Percentiles rank a stretch among this genome's conserved stretches.
Evolutionary conservation across 129 eudicot genomes (phyloP).

Genomic region (Scalesia atractyloides): DNA sequence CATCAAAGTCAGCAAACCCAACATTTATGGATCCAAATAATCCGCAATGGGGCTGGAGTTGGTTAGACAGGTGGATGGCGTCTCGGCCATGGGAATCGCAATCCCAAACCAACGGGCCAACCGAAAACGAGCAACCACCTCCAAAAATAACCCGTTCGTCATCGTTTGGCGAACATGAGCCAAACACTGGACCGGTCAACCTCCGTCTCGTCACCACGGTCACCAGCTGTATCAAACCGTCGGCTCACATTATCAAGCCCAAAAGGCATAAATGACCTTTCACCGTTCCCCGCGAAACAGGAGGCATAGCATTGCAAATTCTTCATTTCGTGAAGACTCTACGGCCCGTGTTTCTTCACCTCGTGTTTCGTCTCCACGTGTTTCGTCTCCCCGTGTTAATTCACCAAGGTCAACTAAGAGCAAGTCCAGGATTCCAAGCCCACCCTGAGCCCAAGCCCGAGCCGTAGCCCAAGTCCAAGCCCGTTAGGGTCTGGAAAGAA

Average conservation of each 20-base stretch:
- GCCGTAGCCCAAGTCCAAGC: constrained; percentile 43
- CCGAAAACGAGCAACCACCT: constrained; percentile 20
- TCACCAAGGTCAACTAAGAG: constrained; percentile 66
- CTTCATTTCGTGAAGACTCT: constrained; percentile 63
- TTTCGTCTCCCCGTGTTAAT: constrained; percentile 61
- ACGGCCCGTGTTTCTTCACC: constrained; percentile 23
- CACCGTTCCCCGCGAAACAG: constrained; percentile 55
- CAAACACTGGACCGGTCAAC: constrained; percentile 51
- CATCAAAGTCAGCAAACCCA: constrained; percentile 35
- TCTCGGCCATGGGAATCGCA: constrained; percentile 46
- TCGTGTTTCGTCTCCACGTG: constrained; percentile 37
- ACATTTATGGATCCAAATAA: constrained; percentile 51
- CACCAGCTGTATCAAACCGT: constrained; percentile 36
- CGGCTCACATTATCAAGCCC: constrained; percentile 55
- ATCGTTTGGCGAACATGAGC: constrained; percentile 41
- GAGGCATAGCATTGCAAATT: constrained; percentile 74
- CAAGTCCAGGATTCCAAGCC: constrained; percentile 41
- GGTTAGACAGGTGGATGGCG: constrained; percentile 55
- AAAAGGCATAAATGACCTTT: constrained; percentile 49
- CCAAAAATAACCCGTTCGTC: constrained; percentile 34
- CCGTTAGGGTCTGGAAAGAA: constrained; percentile 54
- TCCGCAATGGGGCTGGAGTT: constrained; percentile 60
- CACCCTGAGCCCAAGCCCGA: constrained; percentile 19
- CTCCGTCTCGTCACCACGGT: constrained; percentile 56
- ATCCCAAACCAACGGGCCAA: constrained; percentile 13